Base-by-base conservation (phyloP, 176 grass and related monocot genomes). In the Stipa capillata region DNA sequence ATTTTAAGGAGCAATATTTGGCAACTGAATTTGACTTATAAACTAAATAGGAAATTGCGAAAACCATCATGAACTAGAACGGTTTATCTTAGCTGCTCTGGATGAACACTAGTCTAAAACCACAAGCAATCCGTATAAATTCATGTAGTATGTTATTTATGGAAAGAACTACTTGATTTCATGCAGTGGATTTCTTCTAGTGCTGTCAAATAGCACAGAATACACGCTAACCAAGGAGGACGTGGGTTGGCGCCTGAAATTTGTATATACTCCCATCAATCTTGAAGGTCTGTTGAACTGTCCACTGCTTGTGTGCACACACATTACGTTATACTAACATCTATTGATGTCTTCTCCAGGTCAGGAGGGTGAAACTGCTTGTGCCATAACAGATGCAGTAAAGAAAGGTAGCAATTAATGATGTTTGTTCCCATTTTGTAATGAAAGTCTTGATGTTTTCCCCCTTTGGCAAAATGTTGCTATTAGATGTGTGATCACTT, bases 241-340 rank as follows among this genome's bases (percentile, higher is more conserved):
- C 37, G 89, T 99, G 62, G 92, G 75, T 60, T 55, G 39, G 48
- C 52, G 68, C 42, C 73, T 99, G 48, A 88, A 90, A 72, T 99
- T 99, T 82, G 65, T 95, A 48, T 99, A 99, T 84, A 89, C 79
- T 20, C 96, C 96, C 9, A 50, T 91, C 53, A 94, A 99, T 53
- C 74, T 89, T 80, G 87, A 91, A 94, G 96, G 96, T 99, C 71
- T 34, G 85, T 92, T 82, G n/a, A 82, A 65, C 17, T 58, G 29
- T 24, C n/a, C 24, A 36, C 62, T 84, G 59, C 72, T 86, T 85
- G 48, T 66, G 78, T 63, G 17, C n/a, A 50, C 74, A 16, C 53
- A 28, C 48, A 21, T 85, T 74, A 21, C 81, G 9, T 83, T 79
- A 4, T 47, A 61, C 35, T 80, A 74, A 85, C 71, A 81, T 76